Evolutionary conservation across 2,329 filamentous ascomycete species (phyloP), one percentile per base, ranked within the genome.

Genomic region (Pyrenophora teres): DNA sequence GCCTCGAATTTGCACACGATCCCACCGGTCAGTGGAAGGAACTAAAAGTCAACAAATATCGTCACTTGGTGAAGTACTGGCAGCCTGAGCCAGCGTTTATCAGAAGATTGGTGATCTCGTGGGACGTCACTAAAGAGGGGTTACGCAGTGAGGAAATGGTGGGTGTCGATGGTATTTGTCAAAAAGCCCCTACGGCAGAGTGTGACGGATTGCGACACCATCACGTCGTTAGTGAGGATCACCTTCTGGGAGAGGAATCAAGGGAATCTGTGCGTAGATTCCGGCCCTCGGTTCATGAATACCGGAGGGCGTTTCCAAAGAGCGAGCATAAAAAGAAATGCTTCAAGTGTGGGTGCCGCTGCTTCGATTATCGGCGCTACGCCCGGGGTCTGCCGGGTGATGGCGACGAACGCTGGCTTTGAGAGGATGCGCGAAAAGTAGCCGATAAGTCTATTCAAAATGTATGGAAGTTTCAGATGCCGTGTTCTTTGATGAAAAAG

Each of bases 361-460:
- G 15, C 19, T 44, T 23, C 25, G 40, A 50, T 6, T 45, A 50
- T 35, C 40, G 35, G 8, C 40, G 40, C 33, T 50, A 50, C 27
- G 18, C 44, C 25, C 47, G 47, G 37, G 47, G 47, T 3, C n/a
- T 50, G 27, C 40, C 47, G 15, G 19, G 7, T 6, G 40, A 37
- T 12, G 19, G 30, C 25, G 40, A 45, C 40, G 47, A 50, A 31
- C 40, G 35, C 16, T 50, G 47, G 47, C 33, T 50, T 7, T 39
- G 27, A 44, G 12, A 23, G 2, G 6, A 3, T n/a, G 31, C 19
- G 44, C 36, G 12, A 21, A 37, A 37, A 9, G n/a, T 36, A 2
- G 15, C 35, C 39, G 25, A 49, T 49, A 43, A 36, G 33, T 36
- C 21, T 30, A 19, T 10, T 37, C 30, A 36, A 30, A 13, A 37